Conservation (phyloP, 106 monocot genomes). For the Phalaenopsis equestris region DNA sequence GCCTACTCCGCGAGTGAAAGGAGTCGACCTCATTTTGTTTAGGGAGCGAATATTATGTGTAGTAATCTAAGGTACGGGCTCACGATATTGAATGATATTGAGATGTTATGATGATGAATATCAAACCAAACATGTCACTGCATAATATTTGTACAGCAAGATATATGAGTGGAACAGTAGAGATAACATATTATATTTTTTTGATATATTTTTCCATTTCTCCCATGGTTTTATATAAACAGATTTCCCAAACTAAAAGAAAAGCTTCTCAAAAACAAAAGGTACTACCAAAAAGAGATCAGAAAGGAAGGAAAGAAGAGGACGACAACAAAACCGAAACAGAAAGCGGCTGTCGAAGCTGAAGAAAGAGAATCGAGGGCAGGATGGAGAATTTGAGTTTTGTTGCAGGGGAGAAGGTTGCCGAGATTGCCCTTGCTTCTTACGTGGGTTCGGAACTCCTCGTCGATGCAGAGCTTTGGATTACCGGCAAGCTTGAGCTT, state of each 20-base stretch:
- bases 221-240: neutral
- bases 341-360: neutral
- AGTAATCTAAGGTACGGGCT: too few species aligned
- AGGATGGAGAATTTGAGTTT: conserved; percentile 25
- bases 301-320: neutral
- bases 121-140: too few species aligned
- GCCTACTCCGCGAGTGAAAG: too few species aligned
- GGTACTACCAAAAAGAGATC: neutral
- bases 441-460: conserved; percentile 16
- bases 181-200: neutral
- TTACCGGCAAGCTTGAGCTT: conserved; percentile 68
- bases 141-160: neutral
- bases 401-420: conserved; percentile 22
- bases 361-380: conserved; percentile 8
- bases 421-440: conserved; percentile 4
- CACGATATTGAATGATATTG: too few species aligned
- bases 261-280: neutral
- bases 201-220: neutral
- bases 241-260: neutral
- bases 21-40: too few species aligned
- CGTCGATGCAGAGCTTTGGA: conserved; percentile 33
- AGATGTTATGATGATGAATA: too few species aligned
- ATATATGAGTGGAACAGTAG: neutral
- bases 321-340: neutral
- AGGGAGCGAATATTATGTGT: too few species aligned